phyloP scores from a whole-genome alignment of 1,284 basidiomycete species.

The Cryptococcus sp. region DNA sequence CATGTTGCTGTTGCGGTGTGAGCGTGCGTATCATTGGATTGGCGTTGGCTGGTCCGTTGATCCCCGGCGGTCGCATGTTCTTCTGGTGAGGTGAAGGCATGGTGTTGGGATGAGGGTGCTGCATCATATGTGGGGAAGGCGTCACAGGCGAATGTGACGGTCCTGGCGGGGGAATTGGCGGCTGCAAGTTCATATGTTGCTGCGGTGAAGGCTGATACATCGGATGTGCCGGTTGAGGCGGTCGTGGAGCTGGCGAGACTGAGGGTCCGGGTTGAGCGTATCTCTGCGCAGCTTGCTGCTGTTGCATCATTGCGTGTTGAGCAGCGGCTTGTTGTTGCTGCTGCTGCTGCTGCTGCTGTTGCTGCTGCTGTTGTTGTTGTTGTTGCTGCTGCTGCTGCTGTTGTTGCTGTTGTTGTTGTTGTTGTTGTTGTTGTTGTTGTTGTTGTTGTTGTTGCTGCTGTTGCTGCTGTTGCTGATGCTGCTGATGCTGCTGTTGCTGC shows the following conservation, averaged over 20 bases:
- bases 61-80: constrained; percentile 36
- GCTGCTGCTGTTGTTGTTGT: constrained; percentile 25
- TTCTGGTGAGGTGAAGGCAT: constrained; percentile 44
- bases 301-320: constrained; percentile 17
- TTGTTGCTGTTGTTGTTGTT: constrained; percentile 28
- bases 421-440: constrained; percentile 11
- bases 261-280: constrained; percentile 22
- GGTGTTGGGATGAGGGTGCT: constrained; percentile 27
- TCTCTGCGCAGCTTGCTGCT: constrained; percentile 21
- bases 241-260: constrained; percentile 33
- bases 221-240: constrained; percentile 27
- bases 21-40: constrained; percentile 41
- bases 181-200: constrained; percentile 28
- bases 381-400: constrained; percentile 30
- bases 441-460: constrained; percentile 23
- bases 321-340: constrained; percentile 23
- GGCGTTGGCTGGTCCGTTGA: constrained; percentile 23
- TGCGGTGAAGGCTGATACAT: constrained; percentile 26
- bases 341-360: constrained; percentile 28
- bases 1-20: constrained; percentile 36
- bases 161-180: constrained; percentile 21
- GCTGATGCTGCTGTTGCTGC: constrained; percentile 23
- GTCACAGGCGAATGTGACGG: constrained; percentile 34
- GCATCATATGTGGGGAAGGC: constrained; percentile 36
- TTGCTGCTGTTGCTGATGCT: constrained; percentile 22